Evolutionary conservation across 257 asterid genomes (phyloP).

Genomic region (Gentiana dahurica): DNA sequence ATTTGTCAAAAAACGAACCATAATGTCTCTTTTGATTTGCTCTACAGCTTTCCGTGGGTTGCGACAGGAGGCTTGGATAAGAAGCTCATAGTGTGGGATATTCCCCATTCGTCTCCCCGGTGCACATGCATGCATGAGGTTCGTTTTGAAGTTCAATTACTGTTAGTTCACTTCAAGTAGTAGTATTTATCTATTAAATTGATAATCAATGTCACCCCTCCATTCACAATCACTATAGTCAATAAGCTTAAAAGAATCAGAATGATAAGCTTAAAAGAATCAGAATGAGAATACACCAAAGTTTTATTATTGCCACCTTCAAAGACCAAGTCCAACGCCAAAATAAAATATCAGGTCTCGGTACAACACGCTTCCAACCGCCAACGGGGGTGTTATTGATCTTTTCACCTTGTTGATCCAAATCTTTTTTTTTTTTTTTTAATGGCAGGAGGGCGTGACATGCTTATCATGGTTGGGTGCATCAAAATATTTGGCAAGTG

Average conservation of each 20-base stretch:
- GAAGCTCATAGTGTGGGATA: constrained; percentile 82
- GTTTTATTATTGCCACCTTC: not conserved
- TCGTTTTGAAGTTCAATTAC: not conserved
- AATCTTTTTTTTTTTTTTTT: too few relatives aligned
- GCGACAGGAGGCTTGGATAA: constrained; percentile 91
- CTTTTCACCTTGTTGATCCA: too few relatives aligned
- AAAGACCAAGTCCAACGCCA: not conserved
- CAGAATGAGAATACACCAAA: too few relatives aligned
- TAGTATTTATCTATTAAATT: too few relatives aligned
- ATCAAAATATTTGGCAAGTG: constrained; percentile 54
- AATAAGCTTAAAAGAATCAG: too few relatives aligned
- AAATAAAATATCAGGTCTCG: not conserved
- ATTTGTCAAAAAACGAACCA: too few relatives aligned
- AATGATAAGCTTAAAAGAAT: too few relatives aligned
- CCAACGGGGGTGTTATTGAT: too few relatives aligned
- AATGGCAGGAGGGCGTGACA: constrained; percentile 57
- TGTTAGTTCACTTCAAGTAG: not conserved
- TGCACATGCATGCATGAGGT: constrained; percentile 86
- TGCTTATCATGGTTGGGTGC: constrained; percentile 64
- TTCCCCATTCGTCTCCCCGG: constrained; percentile 52
- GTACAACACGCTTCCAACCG: too few relatives aligned
- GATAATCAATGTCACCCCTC: too few relatives aligned
- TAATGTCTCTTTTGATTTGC: not conserved
- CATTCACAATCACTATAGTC: too few relatives aligned
- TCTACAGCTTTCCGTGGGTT: constrained; percentile 53